Evolutionary conservation across 1,139 yeast genomes (phyloP).

Genomic region (Candida sojae): DNA sequence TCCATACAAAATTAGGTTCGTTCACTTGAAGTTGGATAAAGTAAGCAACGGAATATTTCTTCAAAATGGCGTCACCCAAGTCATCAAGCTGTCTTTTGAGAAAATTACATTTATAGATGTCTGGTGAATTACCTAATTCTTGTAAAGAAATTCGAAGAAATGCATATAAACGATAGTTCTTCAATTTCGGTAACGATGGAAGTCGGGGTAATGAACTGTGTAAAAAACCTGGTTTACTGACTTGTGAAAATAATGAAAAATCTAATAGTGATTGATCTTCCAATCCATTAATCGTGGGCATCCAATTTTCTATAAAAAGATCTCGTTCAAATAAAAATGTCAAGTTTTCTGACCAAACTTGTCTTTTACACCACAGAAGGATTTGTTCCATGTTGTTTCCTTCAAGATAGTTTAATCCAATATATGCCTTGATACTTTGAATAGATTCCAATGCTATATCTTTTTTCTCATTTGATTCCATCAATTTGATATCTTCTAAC

Average conservation of each 20-base stretch:
- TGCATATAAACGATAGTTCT: neutral
- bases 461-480: neutral
- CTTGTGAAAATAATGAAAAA: slow-evolving; percentile 3
- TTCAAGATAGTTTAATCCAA: slow-evolving; percentile 1
- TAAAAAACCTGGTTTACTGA: slow-evolving; percentile 1
- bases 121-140: neutral
- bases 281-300: neutral
- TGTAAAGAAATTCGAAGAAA: neutral
- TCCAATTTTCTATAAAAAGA: neutral
- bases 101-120: neutral
- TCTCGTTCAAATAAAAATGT: slow-evolving; percentile 6
- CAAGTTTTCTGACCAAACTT: neutral
- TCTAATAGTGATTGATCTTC: neutral
- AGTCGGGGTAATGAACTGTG: neutral
- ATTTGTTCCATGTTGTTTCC: neutral
- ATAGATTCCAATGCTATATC: neutral
- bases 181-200: slow-evolving; percentile 5
- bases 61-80: slow-evolving; percentile 17
- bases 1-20: slow-evolving; percentile 10
- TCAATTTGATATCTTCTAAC: neutral
- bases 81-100: slow-evolving; percentile 11
- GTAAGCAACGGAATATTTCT: slow-evolving; percentile 13
- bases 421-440: neutral
- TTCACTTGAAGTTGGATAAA: slow-evolving; percentile 5
- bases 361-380: neutral